Evolutionary conservation across 2,329 filamentous ascomycete genomes (phyloP), one percentile per base, ranked within the genome.

Genomic region (Clarireedia homoeocarpa): DNA sequence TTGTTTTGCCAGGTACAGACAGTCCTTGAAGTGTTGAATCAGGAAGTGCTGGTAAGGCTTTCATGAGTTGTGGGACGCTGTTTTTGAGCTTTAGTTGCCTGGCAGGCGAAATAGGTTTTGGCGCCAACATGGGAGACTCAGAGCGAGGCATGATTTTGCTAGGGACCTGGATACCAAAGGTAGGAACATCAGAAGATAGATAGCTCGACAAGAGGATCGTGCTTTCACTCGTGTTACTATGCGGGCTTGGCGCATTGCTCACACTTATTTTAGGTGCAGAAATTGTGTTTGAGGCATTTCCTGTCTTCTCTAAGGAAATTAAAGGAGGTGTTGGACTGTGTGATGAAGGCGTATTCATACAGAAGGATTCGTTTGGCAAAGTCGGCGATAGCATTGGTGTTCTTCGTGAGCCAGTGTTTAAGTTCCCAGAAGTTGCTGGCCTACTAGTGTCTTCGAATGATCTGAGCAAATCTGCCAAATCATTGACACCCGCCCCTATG

Each of bases 41-140:
- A 10, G 61, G 60, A 26, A 68, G 66, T 20, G 64, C 56, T 24
- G 67, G 68, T 23, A 70, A 62, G 27, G 67, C 63, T 55, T 70
- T 70, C 66, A 70, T 70, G 9, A 69, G 58, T 34, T 67, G 66
- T 24, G 66, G 66, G 20, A 70, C 59, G 52, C 67, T 70, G 34
- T 70, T 69, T 48, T 69, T 68, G 38, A 70, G 53, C 51, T 63
- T 69, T 36, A 68, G 48, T 48, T 68, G 63, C 36, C 67, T 65
- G 45, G 64, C 67, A 36, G 67, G 67, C 30, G 66, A 70, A 24
- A 70, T 68, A n/a, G 67, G 66, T 47, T 68, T 68, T 45, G 67
- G 67, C 17, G 67, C 66, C 14, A 69, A 50, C 62, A 70, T 65
- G n/a, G 64, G 66, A 30, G 62, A 64, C 17, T 61, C 59, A 23